Percentiles rank a stretch among this genome's conserved stretches.
Evolutionary conservation across 306 rosid genomes (phyloP).

Genomic region (Casuarina cunninghamiana): DNA sequence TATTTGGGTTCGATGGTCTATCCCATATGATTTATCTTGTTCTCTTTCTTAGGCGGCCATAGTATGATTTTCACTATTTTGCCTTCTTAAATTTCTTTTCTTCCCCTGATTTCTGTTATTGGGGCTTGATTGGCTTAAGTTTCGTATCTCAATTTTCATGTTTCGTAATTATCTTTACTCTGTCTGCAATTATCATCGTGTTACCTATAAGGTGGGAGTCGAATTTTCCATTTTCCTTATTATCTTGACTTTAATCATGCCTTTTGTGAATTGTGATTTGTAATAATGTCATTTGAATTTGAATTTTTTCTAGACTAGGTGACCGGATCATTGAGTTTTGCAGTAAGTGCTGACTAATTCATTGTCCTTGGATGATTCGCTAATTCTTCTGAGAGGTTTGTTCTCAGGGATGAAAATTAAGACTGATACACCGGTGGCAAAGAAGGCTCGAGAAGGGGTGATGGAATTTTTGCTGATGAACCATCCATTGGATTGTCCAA

Average conservation of each 20-base stretch:
- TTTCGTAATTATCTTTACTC: background rate
- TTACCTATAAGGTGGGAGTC: background rate
- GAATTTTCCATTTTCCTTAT: background rate
- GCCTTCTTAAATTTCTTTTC: too few relatives aligned
- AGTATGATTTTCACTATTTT: background rate
- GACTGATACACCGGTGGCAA: constrained; percentile 93
- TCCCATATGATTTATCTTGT: background rate
- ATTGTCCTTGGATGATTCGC: constrained; percentile 20
- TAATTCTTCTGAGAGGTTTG: constrained; percentile 20
- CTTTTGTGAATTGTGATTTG: background rate
- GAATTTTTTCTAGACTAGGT: constrained; percentile 1
- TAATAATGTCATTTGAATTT: background rate
- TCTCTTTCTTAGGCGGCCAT: background rate
- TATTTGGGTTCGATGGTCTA: background rate
- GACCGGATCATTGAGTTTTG: constrained; percentile 10
- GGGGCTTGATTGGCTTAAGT: too few relatives aligned
- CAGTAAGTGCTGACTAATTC: background rate
- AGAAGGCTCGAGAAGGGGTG: constrained; percentile 99
- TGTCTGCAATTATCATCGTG: background rate
- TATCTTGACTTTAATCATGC: background rate
- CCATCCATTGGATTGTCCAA: constrained; percentile 98
- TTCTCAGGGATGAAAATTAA: constrained; percentile 93
- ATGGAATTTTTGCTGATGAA: constrained; percentile 99
- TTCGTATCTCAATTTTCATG: background rate
- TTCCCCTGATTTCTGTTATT: too few relatives aligned